phyloP scores from a whole-genome alignment of 306 rosid genomes.

The Amphicarpaea edgeworthii region DNA sequence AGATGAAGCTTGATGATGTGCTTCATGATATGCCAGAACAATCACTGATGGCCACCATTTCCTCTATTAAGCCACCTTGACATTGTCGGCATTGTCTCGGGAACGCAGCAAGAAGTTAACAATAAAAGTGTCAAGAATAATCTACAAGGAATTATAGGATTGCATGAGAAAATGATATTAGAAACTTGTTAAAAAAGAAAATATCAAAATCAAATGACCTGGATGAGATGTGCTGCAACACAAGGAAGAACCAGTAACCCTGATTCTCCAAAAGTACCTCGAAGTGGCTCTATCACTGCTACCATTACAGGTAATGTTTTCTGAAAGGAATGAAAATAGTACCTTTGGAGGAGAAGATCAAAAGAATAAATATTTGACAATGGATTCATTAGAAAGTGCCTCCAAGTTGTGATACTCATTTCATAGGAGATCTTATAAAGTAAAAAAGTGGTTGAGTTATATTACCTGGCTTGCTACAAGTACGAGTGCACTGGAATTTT shows the following conservation, averaged over 20 bases:
- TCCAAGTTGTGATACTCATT: constrained; percentile 42
- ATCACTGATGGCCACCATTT: constrained; percentile 6
- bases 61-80: constrained; percentile 51
- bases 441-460: constrained; percentile 18
- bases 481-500: constrained; percentile 72
- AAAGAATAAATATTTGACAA: background rate
- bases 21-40: constrained; percentile 29
- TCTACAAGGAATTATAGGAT: constrained; percentile 54
- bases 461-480: constrained; percentile 90
- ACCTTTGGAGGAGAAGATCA: constrained; percentile 14
- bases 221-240: constrained; percentile 90
- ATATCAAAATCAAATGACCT: constrained; percentile 59
- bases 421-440: constrained; percentile 10
- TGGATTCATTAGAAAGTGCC: background rate
- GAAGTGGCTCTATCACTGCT: constrained; percentile 88
- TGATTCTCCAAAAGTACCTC: constrained; percentile 85
- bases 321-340: constrained; percentile 52
- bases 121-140: constrained; percentile 72
- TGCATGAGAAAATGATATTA: constrained; percentile 40
- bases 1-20: constrained; percentile 12
- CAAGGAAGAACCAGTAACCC: constrained; percentile 96
- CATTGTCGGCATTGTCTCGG: constrained; percentile 48
- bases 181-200: background rate
- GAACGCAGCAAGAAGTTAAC: constrained; percentile 71
- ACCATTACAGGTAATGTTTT: constrained; percentile 97